A percentile compares a stretch with the other conserved stretches of the same genome.
These are phyloP conservation scores for Chlamydomonas reinhardtii DNA, from an alignment of 163 green algal genomes.

Conservation along the genomic window DNA sequence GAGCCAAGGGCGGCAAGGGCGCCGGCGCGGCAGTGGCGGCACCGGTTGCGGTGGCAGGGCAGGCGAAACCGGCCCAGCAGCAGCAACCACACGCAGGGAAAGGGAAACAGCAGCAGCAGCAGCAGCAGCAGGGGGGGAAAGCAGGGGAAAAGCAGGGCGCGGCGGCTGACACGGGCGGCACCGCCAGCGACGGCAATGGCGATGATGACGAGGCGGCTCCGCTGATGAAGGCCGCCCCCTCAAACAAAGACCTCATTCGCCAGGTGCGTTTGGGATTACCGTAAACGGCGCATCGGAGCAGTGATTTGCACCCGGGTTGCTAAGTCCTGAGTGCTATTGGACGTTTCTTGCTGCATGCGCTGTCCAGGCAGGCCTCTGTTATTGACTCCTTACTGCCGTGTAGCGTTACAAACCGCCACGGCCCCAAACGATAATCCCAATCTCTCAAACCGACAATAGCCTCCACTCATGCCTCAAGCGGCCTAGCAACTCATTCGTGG, in stretches of 20 bases:
- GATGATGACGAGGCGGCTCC: slow-evolving; percentile 19
- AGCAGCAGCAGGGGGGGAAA: neutral
- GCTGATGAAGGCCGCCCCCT: slow-evolving; percentile 50
- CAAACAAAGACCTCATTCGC: slow-evolving; percentile 74
- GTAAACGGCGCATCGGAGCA: too few relatives aligned
- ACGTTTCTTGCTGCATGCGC: too few relatives aligned
- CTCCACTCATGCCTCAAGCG: too few relatives aligned
- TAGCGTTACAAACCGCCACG: too few relatives aligned
- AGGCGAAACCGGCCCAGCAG: slow-evolving; percentile 22
- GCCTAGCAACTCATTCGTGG: too few relatives aligned
- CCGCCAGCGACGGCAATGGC: neutral
- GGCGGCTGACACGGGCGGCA: neutral
- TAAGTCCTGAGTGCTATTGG: too few relatives aligned
- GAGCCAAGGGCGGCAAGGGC: neutral
- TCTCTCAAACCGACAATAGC: too few relatives aligned
- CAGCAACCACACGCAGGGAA: slow-evolving; percentile 12
- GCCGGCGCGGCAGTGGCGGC: neutral
- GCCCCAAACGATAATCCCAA: too few relatives aligned
- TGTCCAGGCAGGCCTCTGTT: too few relatives aligned
- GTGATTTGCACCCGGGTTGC: too few relatives aligned
- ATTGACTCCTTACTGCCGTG: too few relatives aligned
- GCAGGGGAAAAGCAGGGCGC: neutral
- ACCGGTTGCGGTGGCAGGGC: neutral
- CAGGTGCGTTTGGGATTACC: too few relatives aligned
- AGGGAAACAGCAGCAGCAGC: neutral